Evolutionary conservation across 2,329 filamentous ascomycete species (phyloP).

Genomic region (Trichoderma sp.): DNA sequence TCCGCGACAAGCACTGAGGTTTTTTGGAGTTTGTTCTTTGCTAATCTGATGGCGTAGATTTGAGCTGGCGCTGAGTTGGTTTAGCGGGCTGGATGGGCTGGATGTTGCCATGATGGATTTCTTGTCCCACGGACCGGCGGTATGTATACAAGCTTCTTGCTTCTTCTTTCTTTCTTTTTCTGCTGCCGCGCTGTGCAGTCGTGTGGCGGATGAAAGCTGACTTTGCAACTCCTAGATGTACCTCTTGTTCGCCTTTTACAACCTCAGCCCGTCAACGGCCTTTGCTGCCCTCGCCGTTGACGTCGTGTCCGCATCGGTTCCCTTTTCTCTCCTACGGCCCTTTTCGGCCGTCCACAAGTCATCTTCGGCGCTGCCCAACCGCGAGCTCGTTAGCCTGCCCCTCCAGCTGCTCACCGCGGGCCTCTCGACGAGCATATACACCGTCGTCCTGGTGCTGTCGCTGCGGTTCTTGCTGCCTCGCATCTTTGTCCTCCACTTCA

Average conservation of each 20-base stretch:
- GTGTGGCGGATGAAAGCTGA: background rate
- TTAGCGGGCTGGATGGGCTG: constrained; percentile 68
- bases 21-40: background rate
- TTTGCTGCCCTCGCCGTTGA: constrained; percentile 64
- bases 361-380: constrained; percentile 52
- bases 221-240: constrained; percentile 52
- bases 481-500: constrained; percentile 72
- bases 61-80: constrained; percentile 72
- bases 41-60: constrained; percentile 41
- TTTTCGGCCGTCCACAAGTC: constrained; percentile 62
- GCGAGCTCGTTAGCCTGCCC: constrained; percentile 61
- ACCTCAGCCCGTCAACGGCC: constrained; percentile 59
- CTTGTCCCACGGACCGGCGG: constrained; percentile 70
- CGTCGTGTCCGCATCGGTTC: constrained; percentile 63
- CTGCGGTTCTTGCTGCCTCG: constrained; percentile 68
- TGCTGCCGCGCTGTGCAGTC: background rate
- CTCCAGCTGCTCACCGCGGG: constrained; percentile 64
- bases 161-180: too few relatives aligned
- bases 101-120: constrained; percentile 64
- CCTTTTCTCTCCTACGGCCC: constrained; percentile 71
- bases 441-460: constrained; percentile 65
- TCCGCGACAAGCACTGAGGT: background rate
- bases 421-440: constrained; percentile 71
- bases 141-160: constrained; percentile 30
- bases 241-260: constrained; percentile 76